Evolutionary conservation across 164 flowering plant genomes (phyloP), one percentile per base, ranked within the genome.

Genomic region (Berberis vulgaris): DNA sequence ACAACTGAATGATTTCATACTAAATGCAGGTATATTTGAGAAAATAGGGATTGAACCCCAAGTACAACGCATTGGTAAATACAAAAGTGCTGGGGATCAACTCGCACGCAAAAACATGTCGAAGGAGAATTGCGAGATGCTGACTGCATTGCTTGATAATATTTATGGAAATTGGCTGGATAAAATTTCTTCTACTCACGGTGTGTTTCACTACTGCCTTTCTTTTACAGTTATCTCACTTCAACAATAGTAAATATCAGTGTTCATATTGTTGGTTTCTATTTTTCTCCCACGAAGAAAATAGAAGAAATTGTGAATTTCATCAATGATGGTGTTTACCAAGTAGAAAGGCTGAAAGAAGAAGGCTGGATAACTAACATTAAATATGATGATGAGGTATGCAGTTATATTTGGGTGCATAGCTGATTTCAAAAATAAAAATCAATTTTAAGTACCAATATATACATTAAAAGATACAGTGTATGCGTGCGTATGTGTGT

Each of bases 81-180:
- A 88, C 58, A 93, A 93, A 81, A 93, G 96, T 82, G 86, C 87
- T n/a, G 98, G 97, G 7, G 98, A 93, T 79, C 26, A 26, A 26
- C 26, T 26, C 26, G 26, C 26, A 26, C 26, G 26, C 26, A 26
- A 26, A 26, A 26, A 59, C 59, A 88, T 93, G 80, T 85, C 98
- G 8, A 72, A 78, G 69, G 97, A 86, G 73, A 93, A 84, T 71
- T 83, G 92, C 69, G 96, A 88, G 78, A 89, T 93, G 98, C 76
- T 93, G 74, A 84, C 89, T 63, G 26, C 26, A 26, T 26, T 26
- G 26, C 26, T 26, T 26, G 26, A 26, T 26, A 26, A 26, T 26
- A 26, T 93, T 3, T 84, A 88, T 69, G 84, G 76, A n/a, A 85
- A 83, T 75, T 93, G 98, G 98, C 71, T 89, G 64, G 88, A 85